Conservation (phyloP, 495 filamentous ascomycete species). For the Neurospora cerealis region DNA sequence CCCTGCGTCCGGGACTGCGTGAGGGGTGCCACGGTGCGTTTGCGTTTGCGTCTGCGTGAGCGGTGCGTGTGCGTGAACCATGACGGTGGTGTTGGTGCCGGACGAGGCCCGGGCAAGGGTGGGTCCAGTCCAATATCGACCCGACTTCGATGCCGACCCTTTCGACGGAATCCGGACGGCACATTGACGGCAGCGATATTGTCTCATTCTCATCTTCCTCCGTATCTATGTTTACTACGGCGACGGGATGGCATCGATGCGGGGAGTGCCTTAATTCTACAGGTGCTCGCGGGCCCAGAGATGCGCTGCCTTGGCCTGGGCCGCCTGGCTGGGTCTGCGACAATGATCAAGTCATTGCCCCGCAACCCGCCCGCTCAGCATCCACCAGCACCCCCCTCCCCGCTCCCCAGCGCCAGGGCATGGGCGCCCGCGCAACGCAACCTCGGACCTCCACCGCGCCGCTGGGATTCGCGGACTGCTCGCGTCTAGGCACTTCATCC, state of each 20-base stretch:
- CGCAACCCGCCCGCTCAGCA: neutral
- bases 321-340: neutral
- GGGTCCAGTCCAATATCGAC: neutral
- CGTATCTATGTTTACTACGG: neutral
- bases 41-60: neutral
- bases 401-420: neutral
- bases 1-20: neutral
- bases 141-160: neutral
- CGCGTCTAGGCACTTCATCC: neutral
- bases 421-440: neutral
- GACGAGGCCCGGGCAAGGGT: neutral
- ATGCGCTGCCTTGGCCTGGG: neutral
- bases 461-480: neutral
- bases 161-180: neutral
- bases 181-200: neutral
- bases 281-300: neutral
- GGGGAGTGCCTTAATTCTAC: neutral
- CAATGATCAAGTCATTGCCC: neutral
- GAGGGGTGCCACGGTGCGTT: neutral
- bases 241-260: neutral
- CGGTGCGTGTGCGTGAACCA: neutral
- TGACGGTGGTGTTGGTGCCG: neutral
- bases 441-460: neutral
- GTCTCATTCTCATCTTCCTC: neutral
- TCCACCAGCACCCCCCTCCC: neutral